These are phyloP conservation scores for Kodamaea jinghongensis DNA, from an alignment of 805 yeast genomes.

Conservation along the genomic window DNA sequence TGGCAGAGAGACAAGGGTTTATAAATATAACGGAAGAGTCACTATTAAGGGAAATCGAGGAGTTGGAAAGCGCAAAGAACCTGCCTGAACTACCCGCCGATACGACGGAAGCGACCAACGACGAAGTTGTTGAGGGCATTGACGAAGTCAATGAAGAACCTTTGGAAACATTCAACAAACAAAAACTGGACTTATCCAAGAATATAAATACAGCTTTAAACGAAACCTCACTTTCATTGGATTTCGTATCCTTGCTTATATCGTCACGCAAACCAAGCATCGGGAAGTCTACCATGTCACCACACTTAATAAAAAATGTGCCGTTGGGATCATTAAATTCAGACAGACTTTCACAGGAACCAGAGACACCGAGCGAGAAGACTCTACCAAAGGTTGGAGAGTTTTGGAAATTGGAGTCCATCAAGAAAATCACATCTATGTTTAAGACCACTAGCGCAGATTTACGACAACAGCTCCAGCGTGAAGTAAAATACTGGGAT, in stretches of 20 bases:
- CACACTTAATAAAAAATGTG: constrained; percentile 68
- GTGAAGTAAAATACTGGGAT: constrained; percentile 71
- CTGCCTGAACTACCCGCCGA: not conserved
- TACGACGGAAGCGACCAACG: not conserved
- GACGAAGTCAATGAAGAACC: constrained; percentile 17
- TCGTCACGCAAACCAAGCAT: constrained; percentile 82
- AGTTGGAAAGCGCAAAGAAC: constrained; percentile 6
- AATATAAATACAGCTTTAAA: constrained; percentile 69
- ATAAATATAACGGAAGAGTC: constrained; percentile 55
- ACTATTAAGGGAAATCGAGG: constrained; percentile 44
- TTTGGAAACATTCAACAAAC: constrained; percentile 43
- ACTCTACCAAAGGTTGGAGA: constrained; percentile 46
- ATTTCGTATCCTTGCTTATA: constrained; percentile 78
- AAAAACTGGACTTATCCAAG: constrained; percentile 52
- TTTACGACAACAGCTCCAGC: constrained; percentile 51
- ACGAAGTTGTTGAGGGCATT: constrained; percentile 4
- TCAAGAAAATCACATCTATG: constrained; percentile 51
- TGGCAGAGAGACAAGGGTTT: constrained; percentile 60
- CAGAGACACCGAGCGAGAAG: constrained; percentile 18
- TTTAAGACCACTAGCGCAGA: constrained; percentile 51
- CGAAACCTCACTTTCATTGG: constrained; percentile 84
- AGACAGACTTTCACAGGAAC: constrained; percentile 31
- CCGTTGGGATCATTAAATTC: constrained; percentile 72
- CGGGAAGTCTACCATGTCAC: constrained; percentile 85
- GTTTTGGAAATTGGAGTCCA: constrained; percentile 84